Evolutionary conservation across 257 asterid genomes (phyloP).

Genomic region (Petunia axillaris): DNA sequence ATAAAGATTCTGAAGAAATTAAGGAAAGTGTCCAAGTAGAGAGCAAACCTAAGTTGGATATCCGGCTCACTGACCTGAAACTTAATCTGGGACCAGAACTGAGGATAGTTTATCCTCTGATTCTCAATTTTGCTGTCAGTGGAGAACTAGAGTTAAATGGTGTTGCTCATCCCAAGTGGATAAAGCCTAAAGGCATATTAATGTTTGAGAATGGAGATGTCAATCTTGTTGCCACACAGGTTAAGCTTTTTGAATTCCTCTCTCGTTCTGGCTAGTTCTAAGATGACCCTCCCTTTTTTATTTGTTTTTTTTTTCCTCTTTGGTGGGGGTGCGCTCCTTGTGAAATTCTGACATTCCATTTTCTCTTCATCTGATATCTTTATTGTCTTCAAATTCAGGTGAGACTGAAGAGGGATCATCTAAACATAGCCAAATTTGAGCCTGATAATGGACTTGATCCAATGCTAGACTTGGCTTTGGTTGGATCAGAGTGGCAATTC

Average conservation of each 20-base stretch:
- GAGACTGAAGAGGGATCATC: conserved; percentile 95
- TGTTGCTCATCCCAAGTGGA: conserved; percentile 87
- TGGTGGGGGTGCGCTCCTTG: conserved; percentile 17
- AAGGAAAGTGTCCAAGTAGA: conserved; percentile 72
- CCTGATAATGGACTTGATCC: conserved; percentile 99
- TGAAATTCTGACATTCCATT: conserved; percentile 12
- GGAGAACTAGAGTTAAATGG: conserved; percentile 99
- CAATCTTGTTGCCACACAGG: conserved; percentile 99
- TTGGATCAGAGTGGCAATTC: conserved; percentile 99
- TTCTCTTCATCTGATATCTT: conserved; percentile 22
- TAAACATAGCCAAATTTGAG: conserved; percentile 92
- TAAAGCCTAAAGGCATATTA: conserved; percentile 88
- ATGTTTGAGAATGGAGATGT: conserved; percentile 96
- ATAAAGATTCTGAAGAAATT: conserved; percentile 72
- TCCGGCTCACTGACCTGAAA: conserved; percentile 80
- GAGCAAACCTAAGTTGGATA: conserved; percentile 81
- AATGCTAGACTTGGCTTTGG: conserved; percentile 83
- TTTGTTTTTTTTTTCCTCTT: conserved; percentile 21
- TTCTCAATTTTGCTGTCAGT: conserved; percentile 93
- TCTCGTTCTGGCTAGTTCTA: conserved; percentile 25
- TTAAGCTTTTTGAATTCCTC: conserved; percentile 29
- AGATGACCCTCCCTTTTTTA: conserved; percentile 6
- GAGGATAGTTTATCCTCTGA: conserved; percentile 90
- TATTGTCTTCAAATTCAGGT: conserved; percentile 53
- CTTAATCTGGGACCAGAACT: conserved; percentile 91